These are phyloP conservation scores for Fusarium solani-melongenae DNA, from an alignment of 2,329 filamentous ascomycete species.

Conservation along the genomic window DNA sequence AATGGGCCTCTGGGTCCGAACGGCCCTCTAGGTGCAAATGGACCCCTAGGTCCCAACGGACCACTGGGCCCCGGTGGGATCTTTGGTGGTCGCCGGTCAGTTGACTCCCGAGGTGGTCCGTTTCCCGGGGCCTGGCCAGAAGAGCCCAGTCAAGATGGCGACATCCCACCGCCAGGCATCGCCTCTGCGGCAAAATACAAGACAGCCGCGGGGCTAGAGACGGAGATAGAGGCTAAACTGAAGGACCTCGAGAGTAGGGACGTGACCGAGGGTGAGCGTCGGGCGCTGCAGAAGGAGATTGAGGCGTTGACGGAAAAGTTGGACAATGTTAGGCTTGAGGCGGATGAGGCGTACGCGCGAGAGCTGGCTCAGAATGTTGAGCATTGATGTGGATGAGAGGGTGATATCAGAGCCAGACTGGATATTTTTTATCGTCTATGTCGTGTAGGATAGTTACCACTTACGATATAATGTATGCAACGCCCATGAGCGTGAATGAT, in stretches of 20 bases:
- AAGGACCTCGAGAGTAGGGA: slow-evolving; percentile 40
- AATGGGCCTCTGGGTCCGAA: neutral
- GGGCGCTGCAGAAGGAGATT: slow-evolving; percentile 49
- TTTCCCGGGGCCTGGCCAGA: slow-evolving; percentile 51
- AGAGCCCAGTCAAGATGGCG: slow-evolving; percentile 38
- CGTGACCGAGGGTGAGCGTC: slow-evolving; percentile 36
- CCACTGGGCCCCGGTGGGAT: neutral
- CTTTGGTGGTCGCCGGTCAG: slow-evolving; percentile 9
- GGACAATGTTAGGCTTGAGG: slow-evolving; percentile 54
- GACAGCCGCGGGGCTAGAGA: slow-evolving; percentile 49
- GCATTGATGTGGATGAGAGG: neutral
- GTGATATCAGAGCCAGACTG: neutral
- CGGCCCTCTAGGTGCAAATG: slow-evolving; percentile 4
- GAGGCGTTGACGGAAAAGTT: slow-evolving; percentile 53
- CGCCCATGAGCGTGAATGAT: neutral
- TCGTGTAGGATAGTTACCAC: neutral
- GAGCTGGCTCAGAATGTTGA: slow-evolving; percentile 48
- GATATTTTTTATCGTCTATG: neutral
- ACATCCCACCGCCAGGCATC: slow-evolving; percentile 32
- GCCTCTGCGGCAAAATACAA: slow-evolving; percentile 51
- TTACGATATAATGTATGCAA: neutral
- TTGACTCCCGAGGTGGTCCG: slow-evolving; percentile 2
- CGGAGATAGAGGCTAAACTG: slow-evolving; percentile 47
- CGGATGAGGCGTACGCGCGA: slow-evolving; percentile 60
- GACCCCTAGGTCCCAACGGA: neutral